Evolutionary conservation across 495 filamentous ascomycete genomes (phyloP), one percentile per base, ranked within the genome.

Genomic region (Penicillium simplicissimum): DNA sequence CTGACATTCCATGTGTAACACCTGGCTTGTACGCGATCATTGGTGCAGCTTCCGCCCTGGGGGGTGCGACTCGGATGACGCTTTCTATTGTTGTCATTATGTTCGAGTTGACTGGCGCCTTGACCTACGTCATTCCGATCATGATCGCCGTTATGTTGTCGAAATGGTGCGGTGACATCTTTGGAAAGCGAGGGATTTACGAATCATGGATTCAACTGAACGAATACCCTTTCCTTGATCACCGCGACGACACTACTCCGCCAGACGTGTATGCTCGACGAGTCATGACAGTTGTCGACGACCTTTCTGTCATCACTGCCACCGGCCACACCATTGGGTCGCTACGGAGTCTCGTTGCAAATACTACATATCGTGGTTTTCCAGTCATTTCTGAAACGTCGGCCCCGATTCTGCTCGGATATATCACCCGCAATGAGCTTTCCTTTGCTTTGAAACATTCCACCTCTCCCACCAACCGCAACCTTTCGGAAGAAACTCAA

Each of bases 111-210:
- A 98, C 95, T 0, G 95, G 95, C 28, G 96, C 95, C 0, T 79
- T 98, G 14, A 96, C 93, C 0, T 98, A 98, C 71, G 95, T 98
- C 35, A 87, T 98, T 11, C 95, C 95, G 19, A 98, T 98, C 71
- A 98, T 98, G 95, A 90, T 98, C 60, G 93, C 96, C n/a, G 95
- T 98, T 61, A 96, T 98, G 94, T 77, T 98, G 23, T 90, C 89
- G 61, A 98, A 98, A 75, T 98, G 95, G 95, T 92, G 96, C 21
- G 95, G 95, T 68, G 95, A 98, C 73, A 95, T 94, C 31, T 96
- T 98, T 74, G 91, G 90, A 17, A 91, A 91, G 52, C 86, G 90
- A 17, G 95, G 96, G 33, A 98, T 98, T 73, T 98, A 98, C 79
- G 95, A 98, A 70, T 90, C 87, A 49, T 98, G 95, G 95, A 98